Evolutionary conservation across 257 asterid species (phyloP).

Genomic region (Leonotis leonurus): DNA sequence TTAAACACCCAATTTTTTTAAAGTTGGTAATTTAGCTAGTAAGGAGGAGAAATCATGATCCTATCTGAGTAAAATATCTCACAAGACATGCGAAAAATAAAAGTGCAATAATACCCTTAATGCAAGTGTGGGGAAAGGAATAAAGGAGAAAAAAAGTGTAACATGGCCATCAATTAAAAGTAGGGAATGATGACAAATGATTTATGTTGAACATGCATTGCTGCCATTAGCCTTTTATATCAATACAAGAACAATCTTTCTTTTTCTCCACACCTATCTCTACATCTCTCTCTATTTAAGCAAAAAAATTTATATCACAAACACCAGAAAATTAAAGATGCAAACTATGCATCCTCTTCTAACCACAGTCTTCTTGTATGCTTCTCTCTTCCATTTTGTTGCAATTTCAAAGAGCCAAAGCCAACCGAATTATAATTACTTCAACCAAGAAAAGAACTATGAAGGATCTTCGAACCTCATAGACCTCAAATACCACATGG

Average conservation of each 20-base stretch:
- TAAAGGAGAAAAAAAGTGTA: conserved; percentile 27
- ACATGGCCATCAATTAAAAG: conserved; percentile 36
- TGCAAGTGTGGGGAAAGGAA: conserved; percentile 19
- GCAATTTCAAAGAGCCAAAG: conserved; percentile 21
- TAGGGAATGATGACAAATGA: conserved; percentile 27
- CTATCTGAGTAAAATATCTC: neutral
- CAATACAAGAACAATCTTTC: conserved; percentile 17
- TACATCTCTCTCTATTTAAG: conserved; percentile 14
- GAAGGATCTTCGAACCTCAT: conserved; percentile 71
- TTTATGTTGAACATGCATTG: conserved; percentile 29
- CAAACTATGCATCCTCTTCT: conserved; percentile 16
- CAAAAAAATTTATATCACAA: no score
- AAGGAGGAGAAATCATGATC: neutral
- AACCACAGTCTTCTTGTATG: conserved; percentile 19
- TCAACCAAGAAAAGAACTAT: conserved; percentile 39
- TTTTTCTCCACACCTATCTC: neutral
- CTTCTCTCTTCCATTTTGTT: conserved; percentile 13
- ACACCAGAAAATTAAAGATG: conserved; percentile 4
- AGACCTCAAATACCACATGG: conserved; percentile 75
- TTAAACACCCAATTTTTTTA: neutral
- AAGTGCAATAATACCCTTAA: neutral
- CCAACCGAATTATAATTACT: neutral
- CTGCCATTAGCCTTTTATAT: no score
- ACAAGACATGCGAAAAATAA: neutral
- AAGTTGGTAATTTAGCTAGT: neutral